These are phyloP conservation scores for Taiozyma onychis DNA, from an alignment of 1,139 yeast genomes.

Conservation along the genomic window DNA sequence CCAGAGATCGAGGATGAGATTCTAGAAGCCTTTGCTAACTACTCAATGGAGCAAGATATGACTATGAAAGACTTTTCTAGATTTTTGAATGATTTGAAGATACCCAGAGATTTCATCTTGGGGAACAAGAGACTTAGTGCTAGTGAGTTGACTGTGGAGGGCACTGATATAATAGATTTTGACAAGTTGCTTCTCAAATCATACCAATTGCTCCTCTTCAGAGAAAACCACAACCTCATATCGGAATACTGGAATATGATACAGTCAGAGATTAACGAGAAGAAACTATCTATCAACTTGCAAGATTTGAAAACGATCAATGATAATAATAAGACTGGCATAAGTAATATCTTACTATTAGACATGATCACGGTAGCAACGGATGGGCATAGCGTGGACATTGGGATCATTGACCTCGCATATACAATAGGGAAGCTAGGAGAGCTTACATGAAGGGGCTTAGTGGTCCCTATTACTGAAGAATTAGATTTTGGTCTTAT, in stretches of 20 bases:
- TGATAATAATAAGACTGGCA: slow-evolving; percentile 27
- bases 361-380: slow-evolving; percentile 42
- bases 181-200: slow-evolving; percentile 36
- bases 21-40: slow-evolving; percentile 32
- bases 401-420: slow-evolving; percentile 37
- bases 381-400: slow-evolving; percentile 28
- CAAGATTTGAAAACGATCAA: slow-evolving; percentile 32
- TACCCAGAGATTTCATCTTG: slow-evolving; percentile 24
- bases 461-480: background rate
- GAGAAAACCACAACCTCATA: slow-evolving; percentile 30
- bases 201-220: slow-evolving; percentile 33
- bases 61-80: slow-evolving; percentile 24
- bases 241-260: slow-evolving; percentile 36
- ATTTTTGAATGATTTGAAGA: slow-evolving; percentile 26
- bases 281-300: slow-evolving; percentile 24
- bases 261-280: slow-evolving; percentile 1
- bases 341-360: slow-evolving; percentile 28
- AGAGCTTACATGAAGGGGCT: slow-evolving; percentile 16
- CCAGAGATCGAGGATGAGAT: slow-evolving; percentile 36
- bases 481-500: background rate
- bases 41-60: slow-evolving; percentile 33
- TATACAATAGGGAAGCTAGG: slow-evolving; percentile 21
- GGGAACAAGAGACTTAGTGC: slow-evolving; percentile 20
- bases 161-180: slow-evolving; percentile 37
- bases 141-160: slow-evolving; percentile 27